These are phyloP conservation scores for Nicotiana tomentosiformis DNA, from an alignment of 257 asterid species.

Conservation along the genomic window DNA sequence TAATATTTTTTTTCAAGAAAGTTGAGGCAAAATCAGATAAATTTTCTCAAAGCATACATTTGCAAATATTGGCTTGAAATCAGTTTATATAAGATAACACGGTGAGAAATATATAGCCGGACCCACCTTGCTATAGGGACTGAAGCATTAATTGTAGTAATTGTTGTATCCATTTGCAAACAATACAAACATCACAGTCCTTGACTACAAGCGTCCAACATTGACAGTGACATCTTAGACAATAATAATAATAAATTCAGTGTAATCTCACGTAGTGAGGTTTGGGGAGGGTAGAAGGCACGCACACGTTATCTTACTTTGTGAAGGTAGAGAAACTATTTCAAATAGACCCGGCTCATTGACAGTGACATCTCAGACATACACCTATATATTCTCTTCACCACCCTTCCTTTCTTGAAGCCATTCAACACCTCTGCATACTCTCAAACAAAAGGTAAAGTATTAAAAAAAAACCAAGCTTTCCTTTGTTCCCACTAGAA, in stretches of 20 bases:
- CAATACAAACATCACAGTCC: background rate
- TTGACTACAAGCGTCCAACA: background rate
- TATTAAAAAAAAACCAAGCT: background rate
- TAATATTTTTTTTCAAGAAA: background rate
- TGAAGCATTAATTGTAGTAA: too few relatives aligned
- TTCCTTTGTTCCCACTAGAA: background rate
- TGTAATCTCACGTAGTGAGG: too few relatives aligned
- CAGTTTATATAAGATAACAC: too few relatives aligned
- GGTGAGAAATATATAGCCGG: too few relatives aligned
- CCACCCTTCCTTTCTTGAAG: conserved; percentile 2
- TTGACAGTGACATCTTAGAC: background rate
- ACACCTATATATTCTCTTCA: conserved; percentile 35
- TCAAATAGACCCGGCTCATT: background rate
- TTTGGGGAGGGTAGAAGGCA: fast-evolving
- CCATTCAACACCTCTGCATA: conserved; percentile 18
- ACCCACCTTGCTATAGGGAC: too few relatives aligned
- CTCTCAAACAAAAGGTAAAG: conserved; percentile 2
- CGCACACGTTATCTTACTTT: too few relatives aligned
- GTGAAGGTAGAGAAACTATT: too few relatives aligned
- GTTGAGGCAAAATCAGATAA: background rate
- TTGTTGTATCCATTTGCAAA: background rate
- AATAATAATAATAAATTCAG: too few relatives aligned
- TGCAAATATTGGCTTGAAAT: background rate
- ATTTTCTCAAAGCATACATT: background rate
- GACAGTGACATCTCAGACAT: background rate